Conservation (phyloP, 148 eudicot species). For the Pouteria glomerata region DNA sequence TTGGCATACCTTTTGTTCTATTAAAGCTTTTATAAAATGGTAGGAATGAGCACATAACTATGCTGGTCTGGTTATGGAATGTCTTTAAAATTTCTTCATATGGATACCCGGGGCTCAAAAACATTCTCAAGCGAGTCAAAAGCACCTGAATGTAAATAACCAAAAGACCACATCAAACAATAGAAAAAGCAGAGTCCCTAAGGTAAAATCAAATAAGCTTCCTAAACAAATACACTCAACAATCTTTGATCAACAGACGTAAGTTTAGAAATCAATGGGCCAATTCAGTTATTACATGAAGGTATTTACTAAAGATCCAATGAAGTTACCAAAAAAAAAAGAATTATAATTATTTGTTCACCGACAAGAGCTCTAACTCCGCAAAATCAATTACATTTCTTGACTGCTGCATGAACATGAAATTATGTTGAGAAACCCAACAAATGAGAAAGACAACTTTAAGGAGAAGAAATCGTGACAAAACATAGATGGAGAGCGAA, state of each 20-base stretch:
- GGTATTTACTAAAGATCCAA: not conserved
- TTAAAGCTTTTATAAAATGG: constrained; percentile 74
- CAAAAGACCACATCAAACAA: constrained; percentile 1
- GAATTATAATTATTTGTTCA: not conserved
- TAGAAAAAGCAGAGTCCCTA: not conserved
- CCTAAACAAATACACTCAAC: not conserved
- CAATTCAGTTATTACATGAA: no score
- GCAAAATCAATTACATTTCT: not conserved
- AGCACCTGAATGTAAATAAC: constrained; percentile 51
- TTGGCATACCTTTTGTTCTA: constrained; percentile 63
- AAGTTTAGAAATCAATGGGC: not conserved
- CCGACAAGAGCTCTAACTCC: not conserved
- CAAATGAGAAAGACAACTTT: not conserved
- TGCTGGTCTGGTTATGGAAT: constrained; percentile 78
- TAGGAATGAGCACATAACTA: constrained; percentile 83
- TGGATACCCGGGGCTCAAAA: constrained; percentile 88
- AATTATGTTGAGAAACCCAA: not conserved
- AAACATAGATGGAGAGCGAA: no score
- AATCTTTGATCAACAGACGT: not conserved
- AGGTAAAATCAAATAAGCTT: not conserved
- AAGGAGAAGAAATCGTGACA: no score
- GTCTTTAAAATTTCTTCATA: constrained; percentile 75
- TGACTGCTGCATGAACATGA: not conserved
- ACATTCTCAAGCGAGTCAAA: constrained; percentile 78
- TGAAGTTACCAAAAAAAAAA: not conserved